Base-by-base conservation (phyloP, 73 alveolate genomes). In the Halteria grandinella region DNA sequence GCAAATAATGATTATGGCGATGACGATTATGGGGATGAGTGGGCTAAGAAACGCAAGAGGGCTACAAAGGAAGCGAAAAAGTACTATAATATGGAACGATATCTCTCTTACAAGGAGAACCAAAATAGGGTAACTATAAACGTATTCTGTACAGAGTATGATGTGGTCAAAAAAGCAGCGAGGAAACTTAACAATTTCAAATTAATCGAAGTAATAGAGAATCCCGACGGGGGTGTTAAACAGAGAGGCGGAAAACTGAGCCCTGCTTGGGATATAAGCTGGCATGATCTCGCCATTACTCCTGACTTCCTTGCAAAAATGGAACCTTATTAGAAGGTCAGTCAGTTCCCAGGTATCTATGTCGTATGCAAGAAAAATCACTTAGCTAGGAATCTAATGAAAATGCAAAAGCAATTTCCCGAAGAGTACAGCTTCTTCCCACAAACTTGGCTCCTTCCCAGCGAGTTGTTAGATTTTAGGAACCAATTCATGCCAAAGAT, bases 341-440 rank as follows among this genome's bases (percentile, higher is more conserved):
- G 89, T 64, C 96, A 91, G 54, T 91, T 89, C 58, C 96, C 96
- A 57, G 97, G 97, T 3, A 91, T 88, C 91, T 88, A 83, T 45
- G 69, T 54, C 40, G 57, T 91, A 23, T 84, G 95, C 21, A 40
- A 93, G 60, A 91, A 91, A 59, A 88, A 89, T 44, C 71, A 82
- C 66, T 70, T 89, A 41, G 93, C 90, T 3, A 63, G 91, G 60
- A 91, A 88, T 62, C 58, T 85, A 25, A 89, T 75, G 86, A 88
- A 84, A 48, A 62, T 91, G 86, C 74, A 75, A 54, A 91, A 81
- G 82, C 18, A 47, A 44, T 75, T 85, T 64, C 95, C 95, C 15
- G 75, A 84, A 28, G 92, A 80, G 28, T 91, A 75, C 58, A 59
- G 81, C 55, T 91, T 89, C 73, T 91, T 91, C 58, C 97, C 97